Conservation (phyloP, 305 asterid genomes). For the Solanum hybrid region DNA sequence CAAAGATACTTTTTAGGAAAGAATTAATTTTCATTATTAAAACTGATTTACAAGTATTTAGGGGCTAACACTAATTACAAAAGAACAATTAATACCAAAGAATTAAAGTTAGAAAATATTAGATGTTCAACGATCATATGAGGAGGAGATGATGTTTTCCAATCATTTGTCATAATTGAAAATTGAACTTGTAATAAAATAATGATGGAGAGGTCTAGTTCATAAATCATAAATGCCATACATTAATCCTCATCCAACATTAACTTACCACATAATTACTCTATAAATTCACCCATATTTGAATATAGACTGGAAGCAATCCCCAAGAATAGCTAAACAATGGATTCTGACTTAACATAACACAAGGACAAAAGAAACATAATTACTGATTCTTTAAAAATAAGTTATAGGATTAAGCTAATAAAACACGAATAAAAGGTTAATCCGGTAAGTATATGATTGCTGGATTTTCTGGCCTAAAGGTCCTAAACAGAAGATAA, state of each 20-base stretch:
- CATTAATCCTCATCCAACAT: not conserved
- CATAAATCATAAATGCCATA: not conserved
- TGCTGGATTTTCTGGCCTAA: not conserved
- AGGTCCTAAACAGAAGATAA: not conserved
- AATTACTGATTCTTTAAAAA: not conserved
- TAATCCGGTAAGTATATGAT: not conserved
- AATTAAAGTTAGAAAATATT: not conserved
- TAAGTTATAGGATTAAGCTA: not conserved
- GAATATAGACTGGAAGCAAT: not conserved
- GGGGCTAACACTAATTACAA: not conserved
- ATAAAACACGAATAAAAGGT: not conserved
- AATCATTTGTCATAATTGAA: not conserved
- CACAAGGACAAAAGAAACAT: not conserved
- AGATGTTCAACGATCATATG: not conserved
- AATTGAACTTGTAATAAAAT: too few relatives aligned
- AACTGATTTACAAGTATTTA: not conserved
- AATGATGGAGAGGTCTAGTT: not conserved
- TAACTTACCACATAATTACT: not conserved
- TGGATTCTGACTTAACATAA: not conserved
- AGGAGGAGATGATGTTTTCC: not conserved
- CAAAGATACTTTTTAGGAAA: not conserved
- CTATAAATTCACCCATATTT: not conserved
- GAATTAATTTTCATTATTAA: not conserved
- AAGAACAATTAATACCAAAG: not conserved
- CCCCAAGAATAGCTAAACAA: not conserved